These are phyloP conservation scores for Epichloe sibirici DNA, from an alignment of 2,329 filamentous ascomycete genomes.

Conservation along the genomic window DNA sequence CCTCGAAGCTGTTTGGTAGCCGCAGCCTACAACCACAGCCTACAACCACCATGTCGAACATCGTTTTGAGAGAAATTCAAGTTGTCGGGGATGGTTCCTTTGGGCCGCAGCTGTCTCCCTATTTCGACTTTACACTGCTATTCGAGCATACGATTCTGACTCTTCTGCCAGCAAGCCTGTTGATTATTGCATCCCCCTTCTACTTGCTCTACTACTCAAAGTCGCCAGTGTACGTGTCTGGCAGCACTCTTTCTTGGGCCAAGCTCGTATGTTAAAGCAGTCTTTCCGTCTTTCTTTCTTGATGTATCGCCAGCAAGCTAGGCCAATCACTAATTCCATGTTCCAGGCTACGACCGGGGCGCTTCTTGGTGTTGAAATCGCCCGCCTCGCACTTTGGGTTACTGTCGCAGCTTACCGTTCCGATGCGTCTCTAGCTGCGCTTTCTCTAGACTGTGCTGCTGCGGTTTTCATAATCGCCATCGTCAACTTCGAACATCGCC, in stretches of 20 bases:
- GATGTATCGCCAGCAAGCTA: not conserved
- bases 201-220: conserved; percentile 3
- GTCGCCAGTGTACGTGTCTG: not conserved
- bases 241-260: conserved; percentile 6
- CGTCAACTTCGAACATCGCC: conserved; percentile 21
- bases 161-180: conserved; percentile 2
- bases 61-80: not conserved
- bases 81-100: conserved; percentile 1
- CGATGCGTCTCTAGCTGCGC: conserved; percentile 12
- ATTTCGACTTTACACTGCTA: conserved; percentile 11
- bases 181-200: not conserved
- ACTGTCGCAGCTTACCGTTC: conserved; percentile 8
- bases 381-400: conserved; percentile 13
- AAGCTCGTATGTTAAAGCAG: conserved; percentile 9
- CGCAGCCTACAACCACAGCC: not conserved
- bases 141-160: conserved; percentile 7
- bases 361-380: conserved; percentile 17
- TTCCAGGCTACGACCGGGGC: conserved; percentile 10
- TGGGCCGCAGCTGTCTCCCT: conserved; percentile 1
- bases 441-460: conserved; percentile 16
- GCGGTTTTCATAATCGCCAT: conserved; percentile 13
- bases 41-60: not conserved
- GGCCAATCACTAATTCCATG: not conserved
- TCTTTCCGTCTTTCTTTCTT: not conserved
- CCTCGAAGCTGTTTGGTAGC: too few species aligned